These are phyloP conservation scores for Podila clonocystis DNA, from an alignment of 192 early-diverging fungal species.

Conservation along the genomic window DNA sequence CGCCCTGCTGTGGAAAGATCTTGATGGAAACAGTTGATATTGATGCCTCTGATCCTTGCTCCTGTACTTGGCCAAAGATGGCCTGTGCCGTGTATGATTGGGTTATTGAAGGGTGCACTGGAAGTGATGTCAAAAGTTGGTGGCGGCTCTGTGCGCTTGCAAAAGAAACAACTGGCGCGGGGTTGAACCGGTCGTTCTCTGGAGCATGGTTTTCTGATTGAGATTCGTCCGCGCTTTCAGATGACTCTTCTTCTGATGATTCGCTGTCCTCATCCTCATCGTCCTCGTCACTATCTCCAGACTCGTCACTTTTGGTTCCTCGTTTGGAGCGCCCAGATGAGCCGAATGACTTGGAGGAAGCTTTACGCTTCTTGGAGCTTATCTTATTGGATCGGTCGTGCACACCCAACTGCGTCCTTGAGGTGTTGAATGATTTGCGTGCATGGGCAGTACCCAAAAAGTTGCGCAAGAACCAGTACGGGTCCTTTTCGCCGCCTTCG, in stretches of 20 bases:
- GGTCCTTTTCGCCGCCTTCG: conserved; percentile 53
- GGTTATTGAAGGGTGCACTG: conserved; percentile 14
- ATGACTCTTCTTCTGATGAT: not conserved
- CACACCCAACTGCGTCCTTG: conserved; percentile 6
- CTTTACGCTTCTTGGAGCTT: conserved; percentile 27
- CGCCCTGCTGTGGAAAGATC: conserved; percentile 29
- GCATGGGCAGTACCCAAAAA: conserved; percentile 57
- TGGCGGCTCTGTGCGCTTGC: conserved; percentile 10
- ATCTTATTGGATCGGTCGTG: conserved; percentile 3
- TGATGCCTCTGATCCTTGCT: conserved; percentile 2
- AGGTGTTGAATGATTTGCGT: conserved; percentile 49
- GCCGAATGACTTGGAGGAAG: not conserved
- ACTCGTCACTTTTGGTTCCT: not conserved
- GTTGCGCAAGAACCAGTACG: conserved; percentile 61
- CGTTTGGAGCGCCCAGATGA: conserved; percentile 16
- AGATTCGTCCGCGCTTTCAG: not conserved
- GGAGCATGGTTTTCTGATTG: not conserved
- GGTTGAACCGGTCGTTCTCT: conserved; percentile 4
- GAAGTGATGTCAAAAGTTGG: conserved; percentile 18
- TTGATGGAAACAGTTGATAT: conserved; percentile 22
- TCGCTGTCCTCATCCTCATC: conserved; percentile 6
- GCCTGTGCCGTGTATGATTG: conserved; percentile 8
- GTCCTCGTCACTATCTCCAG: not conserved
- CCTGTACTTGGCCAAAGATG: conserved; percentile 12
- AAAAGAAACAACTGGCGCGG: conserved; percentile 36